Conservation (phyloP, 257 asterid species). For the Datura wrightii region DNA sequence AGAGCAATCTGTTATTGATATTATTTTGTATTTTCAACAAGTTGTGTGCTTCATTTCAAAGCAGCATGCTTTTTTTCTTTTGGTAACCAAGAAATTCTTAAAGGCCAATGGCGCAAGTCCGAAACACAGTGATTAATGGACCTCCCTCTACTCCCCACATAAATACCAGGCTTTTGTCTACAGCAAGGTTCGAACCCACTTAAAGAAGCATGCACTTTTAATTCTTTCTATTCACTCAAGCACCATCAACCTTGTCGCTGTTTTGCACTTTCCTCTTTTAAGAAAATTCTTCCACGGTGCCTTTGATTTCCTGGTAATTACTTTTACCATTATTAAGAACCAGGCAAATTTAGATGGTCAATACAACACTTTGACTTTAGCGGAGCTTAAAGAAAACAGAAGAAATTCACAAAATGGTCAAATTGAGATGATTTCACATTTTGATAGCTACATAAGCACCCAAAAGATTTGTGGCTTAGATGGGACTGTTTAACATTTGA, state of each 20-base stretch:
- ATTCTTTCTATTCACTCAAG: neutral
- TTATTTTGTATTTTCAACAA: neutral
- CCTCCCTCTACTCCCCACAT: neutral
- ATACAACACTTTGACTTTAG: neutral
- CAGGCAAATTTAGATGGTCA: neutral
- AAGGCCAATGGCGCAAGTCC: neutral
- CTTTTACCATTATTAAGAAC: neutral
- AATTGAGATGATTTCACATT: conserved; percentile 23
- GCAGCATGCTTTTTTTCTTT: neutral
- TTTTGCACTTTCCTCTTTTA: neutral
- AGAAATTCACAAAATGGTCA: conserved; percentile 22
- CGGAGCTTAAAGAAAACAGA: neutral
- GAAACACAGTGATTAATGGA: neutral
- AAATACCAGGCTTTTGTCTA: neutral
- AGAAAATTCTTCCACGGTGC: neutral
- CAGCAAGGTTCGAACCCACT: neutral
- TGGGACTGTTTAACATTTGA: neutral
- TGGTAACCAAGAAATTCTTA: neutral
- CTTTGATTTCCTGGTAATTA: neutral
- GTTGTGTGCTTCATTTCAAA: conserved; percentile 11
- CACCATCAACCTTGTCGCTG: neutral
- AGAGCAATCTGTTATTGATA: neutral
- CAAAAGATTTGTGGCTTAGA: neutral
- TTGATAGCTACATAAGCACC: neutral
- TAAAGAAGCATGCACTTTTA: neutral